Evolutionary conservation across 2,329 filamentous ascomycete species (phyloP).

Genomic region (Beauveria sp.): DNA sequence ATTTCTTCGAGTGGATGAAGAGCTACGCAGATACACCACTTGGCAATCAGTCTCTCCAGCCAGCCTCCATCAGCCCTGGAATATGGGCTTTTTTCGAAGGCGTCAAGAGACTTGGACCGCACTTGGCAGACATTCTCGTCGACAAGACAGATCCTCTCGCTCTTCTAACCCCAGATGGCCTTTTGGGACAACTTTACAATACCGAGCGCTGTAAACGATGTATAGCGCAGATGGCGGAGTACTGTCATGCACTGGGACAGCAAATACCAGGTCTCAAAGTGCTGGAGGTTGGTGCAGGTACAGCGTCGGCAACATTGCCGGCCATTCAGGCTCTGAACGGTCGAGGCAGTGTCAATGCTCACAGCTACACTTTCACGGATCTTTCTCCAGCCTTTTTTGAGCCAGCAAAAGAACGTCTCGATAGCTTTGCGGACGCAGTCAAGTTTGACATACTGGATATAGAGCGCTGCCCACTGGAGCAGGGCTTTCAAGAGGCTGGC

Average conservation of each 20-base stretch:
- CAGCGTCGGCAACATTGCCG: slow-evolving; percentile 30
- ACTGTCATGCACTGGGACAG: slow-evolving; percentile 21
- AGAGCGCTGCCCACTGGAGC: slow-evolving; percentile 18
- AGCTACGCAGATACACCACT: not conserved
- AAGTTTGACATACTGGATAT: slow-evolving; percentile 20
- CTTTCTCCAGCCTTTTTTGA: slow-evolving; percentile 34
- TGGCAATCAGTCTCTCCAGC: not conserved
- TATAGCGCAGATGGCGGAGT: not conserved
- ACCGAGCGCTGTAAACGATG: not conserved
- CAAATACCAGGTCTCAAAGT: slow-evolving; percentile 34
- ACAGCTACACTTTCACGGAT: slow-evolving; percentile 38
- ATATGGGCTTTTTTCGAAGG: not conserved
- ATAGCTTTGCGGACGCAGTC: slow-evolving; percentile 14
- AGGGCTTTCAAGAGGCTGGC: slow-evolving; percentile 22
- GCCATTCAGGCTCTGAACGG: slow-evolving; percentile 26
- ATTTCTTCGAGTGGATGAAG: slow-evolving; percentile 9
- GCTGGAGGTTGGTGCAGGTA: slow-evolving; percentile 35
- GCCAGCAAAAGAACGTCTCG: slow-evolving; percentile 23
- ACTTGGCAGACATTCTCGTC: not conserved
- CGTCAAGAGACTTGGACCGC: not conserved
- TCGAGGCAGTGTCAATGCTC: slow-evolving; percentile 8
- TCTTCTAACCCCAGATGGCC: not conserved
- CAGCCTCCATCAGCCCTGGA: not conserved
- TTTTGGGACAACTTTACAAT: not conserved
- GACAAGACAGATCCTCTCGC: not conserved